Conservation (phyloP, 192 early-diverging fungal genomes). For the Paraglomus brasilianum region DNA sequence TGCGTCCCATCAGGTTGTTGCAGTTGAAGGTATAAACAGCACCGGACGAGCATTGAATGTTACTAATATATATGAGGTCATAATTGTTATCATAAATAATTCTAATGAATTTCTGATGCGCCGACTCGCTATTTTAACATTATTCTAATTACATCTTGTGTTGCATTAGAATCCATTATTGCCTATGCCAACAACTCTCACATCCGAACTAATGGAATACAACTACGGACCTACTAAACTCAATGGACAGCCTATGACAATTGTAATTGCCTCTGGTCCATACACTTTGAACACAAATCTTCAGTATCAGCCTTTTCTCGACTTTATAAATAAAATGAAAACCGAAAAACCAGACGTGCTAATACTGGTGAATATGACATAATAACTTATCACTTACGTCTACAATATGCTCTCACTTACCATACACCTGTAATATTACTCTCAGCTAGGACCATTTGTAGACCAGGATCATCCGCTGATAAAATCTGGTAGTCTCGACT, state of each 20-base stretch:
- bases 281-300: slow-evolving; percentile 81
- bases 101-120: not conserved
- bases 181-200: not conserved
- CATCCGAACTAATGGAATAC: not conserved
- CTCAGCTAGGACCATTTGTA: slow-evolving; percentile 75
- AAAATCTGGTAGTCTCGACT: slow-evolving; percentile 50
- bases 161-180: not conserved
- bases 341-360: slow-evolving; percentile 74
- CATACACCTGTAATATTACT: not conserved
- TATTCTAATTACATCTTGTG: not conserved
- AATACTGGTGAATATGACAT: slow-evolving; percentile 54
- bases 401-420: not conserved
- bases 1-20: slow-evolving; percentile 10
- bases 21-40: slow-evolving; percentile 8
- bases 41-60: not conserved
- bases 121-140: not conserved
- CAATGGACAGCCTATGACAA: slow-evolving; percentile 18
- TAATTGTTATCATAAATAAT: too few relatives aligned
- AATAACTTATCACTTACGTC: not conserved
- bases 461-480: slow-evolving; percentile 30
- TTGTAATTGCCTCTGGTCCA: slow-evolving; percentile 80
- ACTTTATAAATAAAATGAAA: slow-evolving; percentile 59
- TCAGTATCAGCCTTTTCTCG: slow-evolving; percentile 77
- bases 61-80: slow-evolving; percentile 22
- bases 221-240: not conserved